Percentiles rank a stretch among this genome's conserved stretches.
phyloP scores from a whole-genome alignment of 768 basidiomycete genomes.

The Hericium coralloides region DNA sequence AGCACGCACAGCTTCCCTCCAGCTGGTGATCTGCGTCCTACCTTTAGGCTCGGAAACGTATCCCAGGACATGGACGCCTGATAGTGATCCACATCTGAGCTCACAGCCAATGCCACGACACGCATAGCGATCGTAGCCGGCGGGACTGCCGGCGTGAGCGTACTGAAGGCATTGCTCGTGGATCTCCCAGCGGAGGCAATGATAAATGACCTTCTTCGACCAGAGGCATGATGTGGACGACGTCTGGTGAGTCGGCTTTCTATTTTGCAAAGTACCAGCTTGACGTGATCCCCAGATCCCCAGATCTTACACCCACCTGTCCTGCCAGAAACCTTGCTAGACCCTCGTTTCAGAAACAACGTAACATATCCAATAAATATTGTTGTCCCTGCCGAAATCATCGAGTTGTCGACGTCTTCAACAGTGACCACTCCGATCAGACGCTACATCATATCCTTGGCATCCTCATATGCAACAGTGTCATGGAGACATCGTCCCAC shows the following conservation, averaged over 20 bases:
- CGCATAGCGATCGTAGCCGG: conserved; percentile 47
- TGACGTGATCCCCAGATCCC: conserved; percentile 28
- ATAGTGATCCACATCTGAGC: no score
- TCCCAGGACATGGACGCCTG: no score
- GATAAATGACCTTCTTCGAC: conserved; percentile 47
- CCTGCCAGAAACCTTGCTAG: conserved; percentile 46
- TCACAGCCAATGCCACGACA: neutral
- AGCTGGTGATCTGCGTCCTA: no score
- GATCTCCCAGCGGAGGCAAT: conserved; percentile 37
- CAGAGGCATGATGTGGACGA: conserved; percentile 45
- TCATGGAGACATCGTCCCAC: conserved; percentile 36
- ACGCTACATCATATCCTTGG: conserved; percentile 41
- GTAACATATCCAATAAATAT: conserved; percentile 41
- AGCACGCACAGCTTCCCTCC: no score
- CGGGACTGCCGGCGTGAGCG: conserved; percentile 46
- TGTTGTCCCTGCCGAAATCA: no score
- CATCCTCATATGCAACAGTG: conserved; percentile 39
- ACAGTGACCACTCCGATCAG: conserved; percentile 44
- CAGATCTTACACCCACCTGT: conserved; percentile 28
- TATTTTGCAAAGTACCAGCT: no score
- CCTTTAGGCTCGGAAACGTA: no score
- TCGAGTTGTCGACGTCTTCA: no score
- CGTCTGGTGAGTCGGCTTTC: conserved; percentile 42
- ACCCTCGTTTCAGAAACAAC: conserved; percentile 47
- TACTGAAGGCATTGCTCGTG: conserved; percentile 36